phyloP scores from a whole-genome alignment of 1,284 basidiomycete species.

The Leccinum huronense region DNA sequence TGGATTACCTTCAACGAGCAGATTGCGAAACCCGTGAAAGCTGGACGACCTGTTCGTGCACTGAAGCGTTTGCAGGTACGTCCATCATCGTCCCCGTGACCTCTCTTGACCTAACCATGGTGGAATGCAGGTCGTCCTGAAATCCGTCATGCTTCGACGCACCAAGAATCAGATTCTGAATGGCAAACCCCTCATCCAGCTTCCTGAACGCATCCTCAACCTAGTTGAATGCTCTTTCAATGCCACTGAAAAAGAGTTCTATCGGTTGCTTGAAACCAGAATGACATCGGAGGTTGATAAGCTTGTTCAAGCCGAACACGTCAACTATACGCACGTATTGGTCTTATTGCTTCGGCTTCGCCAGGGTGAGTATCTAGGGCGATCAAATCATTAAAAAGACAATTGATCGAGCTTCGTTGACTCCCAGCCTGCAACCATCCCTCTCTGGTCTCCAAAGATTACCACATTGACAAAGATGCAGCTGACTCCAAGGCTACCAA shows the following conservation, averaged over 20 bases:
- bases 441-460: conserved; percentile 73
- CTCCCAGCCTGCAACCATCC: conserved; percentile 87
- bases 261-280: conserved; percentile 72
- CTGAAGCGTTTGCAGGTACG: conserved; percentile 81
- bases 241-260: conserved; percentile 78
- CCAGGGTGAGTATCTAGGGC: conserved; percentile 60
- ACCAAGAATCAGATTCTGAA: conserved; percentile 82
- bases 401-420: conserved; percentile 8
- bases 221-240: conserved; percentile 76
- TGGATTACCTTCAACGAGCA: conserved; percentile 77
- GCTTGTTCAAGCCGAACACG: conserved; percentile 57
- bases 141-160: conserved; percentile 87
- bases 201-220: conserved; percentile 76
- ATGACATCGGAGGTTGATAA: conserved; percentile 74
- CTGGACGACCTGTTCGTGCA: conserved; percentile 64
- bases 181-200: conserved; percentile 82
- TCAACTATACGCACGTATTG: conserved; percentile 83
- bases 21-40: conserved; percentile 80
- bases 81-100: neutral
- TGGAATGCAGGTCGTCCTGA: conserved; percentile 65
- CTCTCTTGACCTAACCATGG: neutral
- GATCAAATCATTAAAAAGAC: neutral
- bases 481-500: conserved; percentile 61
- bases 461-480: conserved; percentile 69
- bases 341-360: conserved; percentile 82